These are phyloP conservation scores for Lyophyllum atratum DNA, from an alignment of 768 basidiomycete genomes.

Conservation along the genomic window DNA sequence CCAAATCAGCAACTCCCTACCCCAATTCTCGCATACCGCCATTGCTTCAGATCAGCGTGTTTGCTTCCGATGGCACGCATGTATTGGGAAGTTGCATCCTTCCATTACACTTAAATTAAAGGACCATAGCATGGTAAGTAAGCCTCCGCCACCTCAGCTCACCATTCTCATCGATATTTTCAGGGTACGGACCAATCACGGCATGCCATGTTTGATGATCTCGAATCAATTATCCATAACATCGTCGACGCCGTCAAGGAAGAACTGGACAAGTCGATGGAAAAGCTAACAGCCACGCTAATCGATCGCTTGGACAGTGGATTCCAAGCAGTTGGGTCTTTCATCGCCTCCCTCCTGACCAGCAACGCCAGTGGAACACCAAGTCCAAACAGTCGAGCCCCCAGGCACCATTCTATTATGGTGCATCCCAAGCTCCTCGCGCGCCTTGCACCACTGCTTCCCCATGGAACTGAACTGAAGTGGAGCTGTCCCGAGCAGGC, in stretches of 20 bases:
- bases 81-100: background rate
- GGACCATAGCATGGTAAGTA: background rate
- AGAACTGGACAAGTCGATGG: no score
- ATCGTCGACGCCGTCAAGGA: no score
- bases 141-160: background rate
- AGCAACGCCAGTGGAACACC: background rate
- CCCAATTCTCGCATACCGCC: background rate
- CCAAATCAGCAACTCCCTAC: background rate
- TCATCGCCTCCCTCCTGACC: no score
- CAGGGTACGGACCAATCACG: no score
- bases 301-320: no score
- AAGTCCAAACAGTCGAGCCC: background rate
- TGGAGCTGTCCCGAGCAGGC: conserved; percentile 6
- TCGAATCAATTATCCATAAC: no score
- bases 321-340: no score
- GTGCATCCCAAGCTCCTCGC: background rate
- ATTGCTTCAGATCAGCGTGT: conserved; percentile 3
- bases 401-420: background rate
- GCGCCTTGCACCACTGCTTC: background rate
- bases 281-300: no score
- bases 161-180: background rate
- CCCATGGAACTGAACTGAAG: background rate
- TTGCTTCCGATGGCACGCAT: background rate
- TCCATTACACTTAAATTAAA: background rate
- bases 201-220: no score